Evolutionary conservation across 78 protist genomes (phyloP).

Genomic region (Chrysochromulina parva): DNA sequence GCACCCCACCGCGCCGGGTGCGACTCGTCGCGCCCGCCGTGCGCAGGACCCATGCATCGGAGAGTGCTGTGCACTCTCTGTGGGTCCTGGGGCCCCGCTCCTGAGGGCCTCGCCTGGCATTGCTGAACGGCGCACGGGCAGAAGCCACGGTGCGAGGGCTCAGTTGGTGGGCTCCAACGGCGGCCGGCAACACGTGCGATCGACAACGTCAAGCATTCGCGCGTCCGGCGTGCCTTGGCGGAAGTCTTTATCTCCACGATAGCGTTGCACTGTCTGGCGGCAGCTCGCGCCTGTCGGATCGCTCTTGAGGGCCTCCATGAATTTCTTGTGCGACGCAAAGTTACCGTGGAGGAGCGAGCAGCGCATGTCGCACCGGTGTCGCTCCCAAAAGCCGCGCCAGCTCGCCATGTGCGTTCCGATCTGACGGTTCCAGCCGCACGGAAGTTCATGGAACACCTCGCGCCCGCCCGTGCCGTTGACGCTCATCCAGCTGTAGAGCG

Average conservation of each 20-base stretch:
- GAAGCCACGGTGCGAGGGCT: too few relatives aligned
- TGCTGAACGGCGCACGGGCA: too few relatives aligned
- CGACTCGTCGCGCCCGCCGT: too few relatives aligned
- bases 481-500: slow-evolving; percentile 3
- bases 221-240: not conserved
- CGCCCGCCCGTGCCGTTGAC: not conserved
- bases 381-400: not conserved
- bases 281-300: not conserved
- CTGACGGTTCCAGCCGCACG: slow-evolving; percentile 24
- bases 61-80: too few relatives aligned
- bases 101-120: too few relatives aligned
- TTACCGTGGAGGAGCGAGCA: slow-evolving; percentile 3
- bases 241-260: not conserved
- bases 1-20: too few relatives aligned
- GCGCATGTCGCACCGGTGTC: not conserved
- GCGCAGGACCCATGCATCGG: too few relatives aligned
- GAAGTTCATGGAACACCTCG: not conserved
- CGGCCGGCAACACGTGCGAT: not conserved
- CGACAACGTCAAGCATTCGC: not conserved
- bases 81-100: too few relatives aligned
- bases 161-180: too few relatives aligned
- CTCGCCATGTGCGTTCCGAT: slow-evolving; percentile 18
- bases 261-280: not conserved
- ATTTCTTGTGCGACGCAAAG: not conserved
- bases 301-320: not conserved